Evolutionary conservation across 306 rosid species (phyloP).

Genomic region (Prosopis cineraria): DNA sequence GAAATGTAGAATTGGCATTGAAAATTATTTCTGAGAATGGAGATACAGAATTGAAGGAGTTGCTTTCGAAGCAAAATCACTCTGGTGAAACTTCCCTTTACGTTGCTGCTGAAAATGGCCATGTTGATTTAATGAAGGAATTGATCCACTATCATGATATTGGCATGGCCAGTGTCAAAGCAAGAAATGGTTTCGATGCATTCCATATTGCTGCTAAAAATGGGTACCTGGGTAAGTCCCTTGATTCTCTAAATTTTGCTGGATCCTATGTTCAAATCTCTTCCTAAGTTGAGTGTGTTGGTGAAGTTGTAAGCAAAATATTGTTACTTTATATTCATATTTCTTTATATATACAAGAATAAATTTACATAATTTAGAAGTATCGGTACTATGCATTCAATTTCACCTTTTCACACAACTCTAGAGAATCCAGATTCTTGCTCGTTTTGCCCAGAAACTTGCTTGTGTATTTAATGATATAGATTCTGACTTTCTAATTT

Average conservation of each 20-base stretch:
- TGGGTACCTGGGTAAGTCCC: slow-evolving; percentile 63
- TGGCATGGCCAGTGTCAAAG: slow-evolving; percentile 58
- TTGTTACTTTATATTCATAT: neutral
- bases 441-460: neutral
- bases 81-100: slow-evolving; percentile 69
- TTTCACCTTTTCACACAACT: neutral
- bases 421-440: neutral
- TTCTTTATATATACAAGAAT: neutral
- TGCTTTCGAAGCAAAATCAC: slow-evolving; percentile 59
- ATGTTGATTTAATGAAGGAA: slow-evolving; percentile 57
- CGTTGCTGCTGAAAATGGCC: slow-evolving; percentile 64
- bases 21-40: slow-evolving; percentile 50
- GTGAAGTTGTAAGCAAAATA: neutral
- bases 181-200: slow-evolving; percentile 74
- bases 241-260: slow-evolving; percentile 14
- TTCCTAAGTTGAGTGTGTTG: neutral
- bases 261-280: neutral
- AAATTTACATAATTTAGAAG: neutral
- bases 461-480: slow-evolving; percentile 2
- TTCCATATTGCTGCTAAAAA: slow-evolving; percentile 82
- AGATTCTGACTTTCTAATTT: slow-evolving; percentile 14
- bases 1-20: slow-evolving; percentile 53
- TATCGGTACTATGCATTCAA: neutral
- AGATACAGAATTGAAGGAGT: slow-evolving; percentile 56
- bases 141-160: slow-evolving; percentile 55